Conservation (phyloP, 129 eudicot genomes). For the Escallonia rubra region DNA sequence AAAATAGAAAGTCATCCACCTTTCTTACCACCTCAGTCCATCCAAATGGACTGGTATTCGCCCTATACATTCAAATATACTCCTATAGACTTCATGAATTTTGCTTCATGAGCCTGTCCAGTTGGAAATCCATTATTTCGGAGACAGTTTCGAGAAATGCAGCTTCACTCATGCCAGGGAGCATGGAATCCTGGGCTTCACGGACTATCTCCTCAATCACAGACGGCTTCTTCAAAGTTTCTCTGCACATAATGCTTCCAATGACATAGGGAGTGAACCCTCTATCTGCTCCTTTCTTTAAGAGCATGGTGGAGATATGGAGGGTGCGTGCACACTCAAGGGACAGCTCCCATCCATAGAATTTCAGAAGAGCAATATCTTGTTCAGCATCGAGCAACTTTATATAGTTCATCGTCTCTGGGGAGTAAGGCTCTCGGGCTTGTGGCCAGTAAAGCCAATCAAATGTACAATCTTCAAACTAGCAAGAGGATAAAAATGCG, state of each 20-base stretch:
- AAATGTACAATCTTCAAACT: conserved; percentile 76
- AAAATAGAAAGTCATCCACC: conserved; percentile 13
- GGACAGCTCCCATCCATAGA: conserved; percentile 51
- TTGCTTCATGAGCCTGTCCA: conserved; percentile 25
- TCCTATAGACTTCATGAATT: background rate
- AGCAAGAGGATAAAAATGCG: conserved; percentile 9
- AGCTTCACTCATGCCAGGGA: conserved; percentile 52
- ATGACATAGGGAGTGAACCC: conserved; percentile 51
- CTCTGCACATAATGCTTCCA: conserved; percentile 59
- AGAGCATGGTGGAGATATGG: conserved; percentile 63
- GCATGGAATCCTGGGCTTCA: conserved; percentile 36
- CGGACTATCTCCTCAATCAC: conserved; percentile 49
- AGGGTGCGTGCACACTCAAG: conserved; percentile 49
- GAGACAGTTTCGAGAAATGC: conserved; percentile 45
- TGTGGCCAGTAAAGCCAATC: conserved; percentile 79
- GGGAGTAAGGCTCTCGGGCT: conserved; percentile 49
- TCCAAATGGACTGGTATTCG: conserved; percentile 24
- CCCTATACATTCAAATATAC: conserved; percentile 13
- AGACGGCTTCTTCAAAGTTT: conserved; percentile 52
- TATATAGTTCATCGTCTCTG: conserved; percentile 42
- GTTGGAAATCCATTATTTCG: conserved; percentile 39
- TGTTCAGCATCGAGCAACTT: conserved; percentile 46
- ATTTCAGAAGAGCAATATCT: conserved; percentile 44
- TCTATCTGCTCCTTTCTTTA: conserved; percentile 55
- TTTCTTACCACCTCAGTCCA: conserved; percentile 16